Base-by-base conservation (phyloP, 2,329 filamentous ascomycete species). In the Ceratocystis alfenasii region DNA sequence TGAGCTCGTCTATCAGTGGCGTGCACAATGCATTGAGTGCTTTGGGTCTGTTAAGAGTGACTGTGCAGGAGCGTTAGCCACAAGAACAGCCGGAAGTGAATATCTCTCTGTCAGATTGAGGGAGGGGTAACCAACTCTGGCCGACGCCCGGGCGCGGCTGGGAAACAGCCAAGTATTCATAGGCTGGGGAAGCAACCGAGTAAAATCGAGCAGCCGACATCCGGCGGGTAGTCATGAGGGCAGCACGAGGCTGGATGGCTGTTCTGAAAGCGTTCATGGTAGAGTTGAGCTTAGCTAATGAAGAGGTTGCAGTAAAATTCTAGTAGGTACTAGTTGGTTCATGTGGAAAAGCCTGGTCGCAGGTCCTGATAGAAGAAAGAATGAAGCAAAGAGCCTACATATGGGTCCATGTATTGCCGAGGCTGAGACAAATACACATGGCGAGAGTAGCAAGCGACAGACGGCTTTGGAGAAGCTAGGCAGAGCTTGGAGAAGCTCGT, bases 21-120 rank as follows among this genome's bases (percentile, higher is more conserved):
- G 89, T 94, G 77, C 83, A 93, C 69, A 99, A 85, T 59, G 94
- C 94, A 76, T 99, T 99, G 73, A 96, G 86, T 57, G 93, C 91
- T 81, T 95, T 96, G 69, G 94, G 94, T 57, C 94, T 88, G 81
- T 95, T 90, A 70, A 99, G 80, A 15, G 91, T 94, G 73, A 97
- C 93, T 96, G 71, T 3, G 63, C 41, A 41, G 44, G 22, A n/a
- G 7, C 2, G 53, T 59, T 45, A 65, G 33, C 68, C 65, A 44
- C 63, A 41, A 41, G 10, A 41, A 41, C 36, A 41, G 36, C 8
- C 3, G 12, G 36, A 41, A 41, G 36, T 41, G 36, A 41, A 41
- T 45, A 45, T 55, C 44, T 57, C 44, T 33, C 25, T 33, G 20
- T 12, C 8, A 36, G 12, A 20, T 44, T 33, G 3, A 10, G 17